Base-by-base conservation (phyloP, 1,139 yeast species). In the Debaryomyces sp. region DNA sequence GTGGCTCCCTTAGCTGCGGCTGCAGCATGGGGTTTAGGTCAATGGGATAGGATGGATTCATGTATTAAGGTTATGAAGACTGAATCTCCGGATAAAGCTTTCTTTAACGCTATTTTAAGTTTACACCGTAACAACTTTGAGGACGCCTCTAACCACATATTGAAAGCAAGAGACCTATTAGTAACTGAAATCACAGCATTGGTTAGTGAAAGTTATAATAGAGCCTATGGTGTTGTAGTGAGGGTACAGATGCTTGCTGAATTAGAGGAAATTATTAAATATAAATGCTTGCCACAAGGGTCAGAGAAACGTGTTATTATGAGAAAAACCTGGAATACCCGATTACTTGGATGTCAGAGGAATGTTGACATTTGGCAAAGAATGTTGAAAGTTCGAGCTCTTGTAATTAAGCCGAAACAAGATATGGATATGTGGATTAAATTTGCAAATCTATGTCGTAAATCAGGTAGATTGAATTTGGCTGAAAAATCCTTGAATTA, bases 401-500 rank as follows among this genome's bases (percentile, higher is more conserved):
- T 95, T 49, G 98, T 95, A n/a, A 89, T 94, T 39, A 88, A 88
- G 54, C 99, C 99, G 1, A 89, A 92, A 58, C 96, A 94, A 60
- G 98, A 95, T 64, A 89, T 92, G 96, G 95, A 90, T 52, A 90
- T 92, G 84, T 91, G 98, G 97, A 94, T 95, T 59, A 92, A 94
- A 65, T 95, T 94, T 77, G 98, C 99, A 27, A 94, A 95, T 60
- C 75, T 95, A 50, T 92, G 99, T 63, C 81, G 99, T 54, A 95
- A 94, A 66, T 88, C 97, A 10, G 97, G 97, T 3, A 77, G 99
- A 55, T 73, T 91, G 57, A 95, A 95, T 15, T 73, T 95, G 52
- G 97, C 99, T 1, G 98, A 94, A 61, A 91, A 92, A 64, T 89
- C 97, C 0, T 75, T 95, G 54, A 89, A 89, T 56, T 80, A 87